Evolutionary conservation across 2,329 filamentous ascomycete genomes (phyloP), one percentile per base, ranked within the genome.

Genomic region (Parastagonospora nodorum): DNA sequence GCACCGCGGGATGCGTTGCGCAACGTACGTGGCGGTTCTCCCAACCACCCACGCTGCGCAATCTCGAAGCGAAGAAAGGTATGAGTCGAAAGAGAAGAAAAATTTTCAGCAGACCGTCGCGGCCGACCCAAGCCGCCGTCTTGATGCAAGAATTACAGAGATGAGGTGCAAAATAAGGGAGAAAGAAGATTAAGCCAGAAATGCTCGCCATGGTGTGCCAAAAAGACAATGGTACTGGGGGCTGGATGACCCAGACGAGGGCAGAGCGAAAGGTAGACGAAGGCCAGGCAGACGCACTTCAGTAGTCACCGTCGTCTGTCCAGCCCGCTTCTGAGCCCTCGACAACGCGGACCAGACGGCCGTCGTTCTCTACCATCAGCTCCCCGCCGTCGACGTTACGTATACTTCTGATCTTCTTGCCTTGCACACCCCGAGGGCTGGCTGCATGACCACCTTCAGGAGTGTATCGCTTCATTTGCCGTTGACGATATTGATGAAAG

Each of bases 401-500:
- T 33, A 81, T 79, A 19, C 77, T 76, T 44, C 68, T 57, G 40
- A 72, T 50, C 53, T 70, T 71, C 61, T 73, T 75, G 58, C 71
- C 71, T 32, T 71, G 63, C 5, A 71, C 53, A 1, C 63, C 54
- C 33, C 69, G 64, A 11, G 69, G 71, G 10, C 67, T 71, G 1
- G 66, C 64, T 11, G 63, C 64, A 50, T 73, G 68, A 15, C 69
- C 69, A 19, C 69, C 66, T 43, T 73, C 69, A 24, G 72, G 73
- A 28, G 73, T 73, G 39, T 83, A 80, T 39, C 88, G 82, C 76
- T 91, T 92, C 60, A 81, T 81, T 31, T 85, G 83, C 54, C 87
- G 83, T 46, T 92, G 77, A 50, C 88, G 83, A 58, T 89, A 88
- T 67, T 90, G 90, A 73, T 96, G 95, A 8, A 85, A 82, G 53